These are phyloP conservation scores for Eutrema japonicum DNA, from an alignment of 345 rosid genomes.

Conservation along the genomic window DNA sequence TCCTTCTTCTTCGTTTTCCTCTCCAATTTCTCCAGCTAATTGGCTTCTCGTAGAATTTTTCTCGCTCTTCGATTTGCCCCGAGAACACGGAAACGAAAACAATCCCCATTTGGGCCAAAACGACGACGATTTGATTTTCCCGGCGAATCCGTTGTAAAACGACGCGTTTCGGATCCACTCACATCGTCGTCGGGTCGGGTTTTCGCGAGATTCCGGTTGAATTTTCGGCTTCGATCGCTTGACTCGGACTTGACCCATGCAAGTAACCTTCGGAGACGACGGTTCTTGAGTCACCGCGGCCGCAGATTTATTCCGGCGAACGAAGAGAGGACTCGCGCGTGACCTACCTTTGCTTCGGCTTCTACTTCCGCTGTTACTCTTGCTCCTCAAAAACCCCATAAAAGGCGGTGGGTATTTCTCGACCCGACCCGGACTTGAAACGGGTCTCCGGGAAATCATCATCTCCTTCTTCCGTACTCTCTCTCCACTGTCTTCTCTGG, in stretches of 20 bases:
- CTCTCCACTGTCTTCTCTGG: conserved; percentile 16
- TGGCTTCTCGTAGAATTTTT: conserved; percentile 42
- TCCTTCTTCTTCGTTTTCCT: conserved; percentile 41
- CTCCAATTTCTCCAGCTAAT: conserved; percentile 31
- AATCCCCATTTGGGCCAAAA: conserved; percentile 52
- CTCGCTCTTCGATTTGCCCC: conserved; percentile 39
- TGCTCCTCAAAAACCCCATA: conserved; percentile 70
- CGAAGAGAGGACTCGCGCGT: conserved; percentile 85
- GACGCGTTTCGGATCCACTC: conserved; percentile 51
- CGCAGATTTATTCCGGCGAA: conserved; percentile 55
- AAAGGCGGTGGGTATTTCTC: conserved; percentile 80
- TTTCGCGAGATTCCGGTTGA: conserved; percentile 26
- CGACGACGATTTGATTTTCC: conserved; percentile 41
- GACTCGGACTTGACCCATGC: conserved; percentile 97
- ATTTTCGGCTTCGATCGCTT: conserved; percentile 54
- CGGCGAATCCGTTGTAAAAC: conserved; percentile 38
- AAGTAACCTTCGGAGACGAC: conserved; percentile 88
- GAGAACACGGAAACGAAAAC: conserved; percentile 36
- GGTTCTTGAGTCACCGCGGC: conserved; percentile 71
- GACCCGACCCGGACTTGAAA: conserved; percentile 77
- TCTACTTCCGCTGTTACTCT: conserved; percentile 44
- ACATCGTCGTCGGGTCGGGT: conserved; percentile 48
- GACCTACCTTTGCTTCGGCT: conserved; percentile 70
- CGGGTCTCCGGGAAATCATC: conserved; percentile 62
- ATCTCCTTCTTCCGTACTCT: conserved; percentile 29